Percentiles rank a stretch among this genome's conserved stretches.
Conservation (phyloP, 441 rosid genomes). For the Erodium chrysanthum region DNA sequence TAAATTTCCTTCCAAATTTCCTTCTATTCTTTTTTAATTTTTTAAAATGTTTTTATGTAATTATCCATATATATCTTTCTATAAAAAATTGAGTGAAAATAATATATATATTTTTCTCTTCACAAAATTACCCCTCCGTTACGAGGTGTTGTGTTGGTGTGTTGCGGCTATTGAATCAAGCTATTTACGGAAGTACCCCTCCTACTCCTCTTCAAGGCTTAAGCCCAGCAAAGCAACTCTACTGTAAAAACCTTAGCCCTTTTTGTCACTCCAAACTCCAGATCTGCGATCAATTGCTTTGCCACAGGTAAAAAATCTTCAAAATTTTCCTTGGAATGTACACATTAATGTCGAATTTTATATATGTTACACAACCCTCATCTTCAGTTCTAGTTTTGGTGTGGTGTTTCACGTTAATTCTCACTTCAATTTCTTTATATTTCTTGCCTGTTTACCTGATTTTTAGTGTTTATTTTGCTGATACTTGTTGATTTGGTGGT, state of each 20-base stretch:
- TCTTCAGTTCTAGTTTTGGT: background rate
- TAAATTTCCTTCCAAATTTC: no score
- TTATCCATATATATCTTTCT: no score
- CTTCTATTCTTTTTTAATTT: no score
- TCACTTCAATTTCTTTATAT: background rate
- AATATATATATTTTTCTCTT: no score
- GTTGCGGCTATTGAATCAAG: background rate
- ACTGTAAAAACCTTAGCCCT: background rate
- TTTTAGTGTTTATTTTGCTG: background rate
- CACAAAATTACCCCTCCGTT: background rate
- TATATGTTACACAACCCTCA: background rate
- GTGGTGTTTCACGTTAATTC: background rate
- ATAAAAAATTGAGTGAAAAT: no score
- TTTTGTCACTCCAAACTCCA: background rate
- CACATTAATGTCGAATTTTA: background rate
- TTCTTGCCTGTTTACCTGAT: background rate
- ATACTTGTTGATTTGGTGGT: background rate
- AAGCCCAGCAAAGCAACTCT: background rate
- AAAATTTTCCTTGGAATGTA: background rate
- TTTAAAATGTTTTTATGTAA: no score
- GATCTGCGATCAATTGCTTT: background rate
- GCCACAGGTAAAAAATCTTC: background rate
- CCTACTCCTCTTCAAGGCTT: background rate
- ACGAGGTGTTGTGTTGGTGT: background rate
- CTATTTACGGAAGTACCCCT: background rate